Conservation (phyloP, 805 yeast species). For the Sungouiozyma ichnusensis region DNA sequence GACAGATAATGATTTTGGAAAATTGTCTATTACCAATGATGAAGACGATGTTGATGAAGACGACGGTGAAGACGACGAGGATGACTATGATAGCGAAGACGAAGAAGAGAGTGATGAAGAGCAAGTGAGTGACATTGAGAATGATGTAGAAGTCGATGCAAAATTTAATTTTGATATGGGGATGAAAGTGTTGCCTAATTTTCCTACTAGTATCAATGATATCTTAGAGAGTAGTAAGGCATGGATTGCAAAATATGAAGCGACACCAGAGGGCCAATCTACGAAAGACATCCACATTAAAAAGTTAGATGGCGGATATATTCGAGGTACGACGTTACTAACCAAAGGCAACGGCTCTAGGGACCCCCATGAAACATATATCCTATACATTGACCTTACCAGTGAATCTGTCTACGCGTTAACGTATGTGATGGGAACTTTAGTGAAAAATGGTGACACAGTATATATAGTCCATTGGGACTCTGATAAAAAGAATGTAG, state of each 20-base stretch:
- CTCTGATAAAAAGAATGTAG: conserved; percentile 4
- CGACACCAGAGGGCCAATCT: conserved; percentile 27
- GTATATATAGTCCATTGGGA: conserved; percentile 48
- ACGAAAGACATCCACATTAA: conserved; percentile 19
- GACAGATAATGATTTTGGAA: not conserved
- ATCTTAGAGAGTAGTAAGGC: conserved; percentile 25
- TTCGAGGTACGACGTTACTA: conserved; percentile 16
- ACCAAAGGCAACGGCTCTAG: conserved; percentile 13
- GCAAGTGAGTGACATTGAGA: conserved; percentile 30
- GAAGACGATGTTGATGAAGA: conserved; percentile 25
- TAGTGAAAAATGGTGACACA: conserved; percentile 73
- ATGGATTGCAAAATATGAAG: conserved; percentile 20
- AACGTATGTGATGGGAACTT: conserved; percentile 82
- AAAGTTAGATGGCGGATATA: conserved; percentile 20
- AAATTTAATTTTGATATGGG: conserved; percentile 27
- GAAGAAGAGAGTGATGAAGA: conserved; percentile 33
- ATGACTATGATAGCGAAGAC: conserved; percentile 31
- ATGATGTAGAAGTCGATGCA: conserved; percentile 25
- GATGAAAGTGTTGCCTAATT: conserved; percentile 26
- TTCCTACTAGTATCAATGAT: conserved; percentile 18
- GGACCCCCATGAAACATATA: conserved; percentile 28
- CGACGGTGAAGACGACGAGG: conserved; percentile 52
- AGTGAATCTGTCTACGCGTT: conserved; percentile 76
- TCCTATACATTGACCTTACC: conserved; percentile 72
- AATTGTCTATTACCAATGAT: conserved; percentile 1